Evolutionary conservation across 371 early-diverging fungal genomes (phyloP).

Genomic region (Mucor racemosus): DNA sequence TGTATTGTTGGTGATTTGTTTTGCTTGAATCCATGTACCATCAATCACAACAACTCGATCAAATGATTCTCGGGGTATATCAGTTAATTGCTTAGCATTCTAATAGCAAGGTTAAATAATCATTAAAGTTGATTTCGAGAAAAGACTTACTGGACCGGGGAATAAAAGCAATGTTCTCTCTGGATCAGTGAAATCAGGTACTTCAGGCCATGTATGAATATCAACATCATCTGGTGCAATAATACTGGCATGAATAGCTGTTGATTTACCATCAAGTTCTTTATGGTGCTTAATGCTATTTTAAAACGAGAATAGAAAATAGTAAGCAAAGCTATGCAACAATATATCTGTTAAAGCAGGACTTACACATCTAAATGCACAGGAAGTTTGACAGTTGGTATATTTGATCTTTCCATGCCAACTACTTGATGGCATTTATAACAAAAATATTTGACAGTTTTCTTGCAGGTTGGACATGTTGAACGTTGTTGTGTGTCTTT

Average conservation of each 20-base stretch:
- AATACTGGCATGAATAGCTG: slow-evolving; percentile 83
- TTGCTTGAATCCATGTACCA: slow-evolving; percentile 93
- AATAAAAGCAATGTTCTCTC: slow-evolving; percentile 77
- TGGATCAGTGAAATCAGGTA: slow-evolving; percentile 63
- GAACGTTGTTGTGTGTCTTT: slow-evolving; percentile 39
- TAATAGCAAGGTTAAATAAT: slow-evolving; percentile 26
- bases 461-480: slow-evolving; percentile 66
- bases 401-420: slow-evolving; percentile 49
- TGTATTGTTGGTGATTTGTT: slow-evolving; percentile 68
- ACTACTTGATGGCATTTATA: slow-evolving; percentile 69
- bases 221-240: slow-evolving; percentile 72
- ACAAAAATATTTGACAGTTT: slow-evolving; percentile 76
- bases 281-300: slow-evolving; percentile 77
- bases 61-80: slow-evolving; percentile 66
- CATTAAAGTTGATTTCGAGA: background rate
- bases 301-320: no score
- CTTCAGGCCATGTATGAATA: slow-evolving; percentile 57
- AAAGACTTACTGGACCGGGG: slow-evolving; percentile 73
- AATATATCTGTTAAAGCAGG: background rate
- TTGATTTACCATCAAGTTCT: slow-evolving; percentile 86
- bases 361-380: slow-evolving; percentile 77
- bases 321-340: no score
- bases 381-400: slow-evolving; percentile 77
- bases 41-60: slow-evolving; percentile 87
- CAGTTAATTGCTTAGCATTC: slow-evolving; percentile 68